These are phyloP conservation scores for Cucumis sativus DNA, from an alignment of 306 rosid genomes.

Conservation along the genomic window DNA sequence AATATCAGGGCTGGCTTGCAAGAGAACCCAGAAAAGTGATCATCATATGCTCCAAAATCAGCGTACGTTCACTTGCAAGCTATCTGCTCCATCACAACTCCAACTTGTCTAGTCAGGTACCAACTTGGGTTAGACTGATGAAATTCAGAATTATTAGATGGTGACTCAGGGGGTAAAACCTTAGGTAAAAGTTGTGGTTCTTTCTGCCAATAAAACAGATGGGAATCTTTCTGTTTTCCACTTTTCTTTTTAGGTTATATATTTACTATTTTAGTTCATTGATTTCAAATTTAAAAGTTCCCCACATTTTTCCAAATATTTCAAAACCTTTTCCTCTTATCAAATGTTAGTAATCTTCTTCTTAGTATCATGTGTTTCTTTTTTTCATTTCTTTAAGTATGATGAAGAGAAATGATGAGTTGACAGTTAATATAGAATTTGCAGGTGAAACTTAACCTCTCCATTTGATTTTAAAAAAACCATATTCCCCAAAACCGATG, in stretches of 20 bases:
- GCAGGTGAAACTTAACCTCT: background rate
- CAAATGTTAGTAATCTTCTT: background rate
- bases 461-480: background rate
- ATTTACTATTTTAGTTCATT: background rate
- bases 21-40: constrained; percentile 16
- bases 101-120: constrained; percentile 25
- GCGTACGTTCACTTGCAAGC: constrained; percentile 34
- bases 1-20: constrained; percentile 15
- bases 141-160: constrained; percentile 1
- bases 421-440: no score
- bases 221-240: constrained; percentile 7
- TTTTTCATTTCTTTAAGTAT: background rate
- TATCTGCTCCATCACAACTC: constrained; percentile 42
- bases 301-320: background rate
- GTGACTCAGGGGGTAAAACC: background rate
- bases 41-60: constrained; percentile 58
- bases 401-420: background rate
- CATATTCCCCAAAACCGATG: background rate
- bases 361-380: background rate
- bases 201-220: background rate
- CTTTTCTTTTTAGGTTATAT: background rate
- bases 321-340: background rate
- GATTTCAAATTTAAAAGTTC: background rate
- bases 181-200: background rate
- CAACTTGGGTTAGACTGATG: background rate